These are phyloP conservation scores for Magnusiomyces tetraspermus DNA, from an alignment of 1,139 yeast genomes.

Conservation along the genomic window DNA sequence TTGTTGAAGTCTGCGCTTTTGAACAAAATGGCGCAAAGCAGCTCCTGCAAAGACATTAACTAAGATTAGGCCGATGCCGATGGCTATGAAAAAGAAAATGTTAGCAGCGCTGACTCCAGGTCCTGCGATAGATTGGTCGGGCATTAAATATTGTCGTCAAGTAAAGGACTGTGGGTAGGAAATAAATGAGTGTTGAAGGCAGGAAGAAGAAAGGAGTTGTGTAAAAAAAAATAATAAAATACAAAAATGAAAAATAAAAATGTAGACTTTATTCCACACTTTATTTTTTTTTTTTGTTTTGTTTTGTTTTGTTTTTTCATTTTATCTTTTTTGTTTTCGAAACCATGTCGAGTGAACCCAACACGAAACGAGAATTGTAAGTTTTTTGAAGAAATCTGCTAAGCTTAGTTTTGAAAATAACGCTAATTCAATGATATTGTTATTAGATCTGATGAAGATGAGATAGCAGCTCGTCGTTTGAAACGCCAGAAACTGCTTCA, in stretches of 20 bases:
- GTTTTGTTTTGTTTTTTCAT: not conserved
- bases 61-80: conserved; percentile 34
- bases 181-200: not conserved
- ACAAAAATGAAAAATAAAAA: no score
- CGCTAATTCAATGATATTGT: not conserved
- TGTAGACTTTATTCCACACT: no score
- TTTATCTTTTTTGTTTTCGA: not conserved
- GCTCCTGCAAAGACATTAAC: conserved; percentile 32
- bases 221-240: no score
- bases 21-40: conserved; percentile 31
- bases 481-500: not conserved
- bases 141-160: not conserved
- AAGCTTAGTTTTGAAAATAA: not conserved
- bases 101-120: not conserved
- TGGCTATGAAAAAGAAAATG: conserved; percentile 32
- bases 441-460: not conserved
- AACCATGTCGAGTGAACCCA: not conserved
- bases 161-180: no score
- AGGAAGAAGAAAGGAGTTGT: not conserved
- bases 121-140: not conserved
- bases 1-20: conserved; percentile 18
- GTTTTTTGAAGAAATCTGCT: not conserved
- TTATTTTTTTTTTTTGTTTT: no score
- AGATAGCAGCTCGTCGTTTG: not conserved
- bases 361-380: not conserved